These are phyloP conservation scores for Lachnum nothofagi DNA, from an alignment of 2,329 filamentous ascomycete species.

Conservation along the genomic window DNA sequence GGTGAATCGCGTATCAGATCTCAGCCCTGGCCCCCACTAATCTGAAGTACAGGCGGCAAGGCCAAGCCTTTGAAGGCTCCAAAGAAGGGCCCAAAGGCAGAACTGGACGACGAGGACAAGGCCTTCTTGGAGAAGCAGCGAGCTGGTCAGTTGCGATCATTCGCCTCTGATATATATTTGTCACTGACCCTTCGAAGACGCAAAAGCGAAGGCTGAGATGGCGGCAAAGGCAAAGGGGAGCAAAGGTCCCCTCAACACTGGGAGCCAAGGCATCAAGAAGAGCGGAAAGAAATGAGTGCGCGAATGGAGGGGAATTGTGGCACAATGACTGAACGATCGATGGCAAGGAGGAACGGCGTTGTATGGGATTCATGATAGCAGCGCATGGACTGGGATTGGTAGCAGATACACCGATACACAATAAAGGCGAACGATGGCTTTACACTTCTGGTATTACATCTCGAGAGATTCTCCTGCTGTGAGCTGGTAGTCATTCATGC, in stretches of 20 bases:
- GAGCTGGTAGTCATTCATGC: too few relatives aligned
- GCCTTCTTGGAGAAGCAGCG: conserved; percentile 79
- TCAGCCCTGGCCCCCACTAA: conserved; percentile 13
- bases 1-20: conserved; percentile 38
- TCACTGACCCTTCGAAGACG: conserved; percentile 47
- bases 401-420: neutral
- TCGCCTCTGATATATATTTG: neutral
- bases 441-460: neutral
- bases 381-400: neutral
- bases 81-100: conserved; percentile 72
- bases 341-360: conserved; percentile 11
- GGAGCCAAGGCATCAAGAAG: conserved; percentile 91
- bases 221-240: conserved; percentile 69
- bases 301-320: neutral
- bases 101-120: conserved; percentile 81
- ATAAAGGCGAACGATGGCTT: neutral
- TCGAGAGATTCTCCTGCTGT: too few relatives aligned
- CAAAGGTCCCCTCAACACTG: conserved; percentile 83
- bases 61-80: conserved; percentile 79
- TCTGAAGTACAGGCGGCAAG: conserved; percentile 61
- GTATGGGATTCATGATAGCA: conserved; percentile 5
- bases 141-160: conserved; percentile 57
- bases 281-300: conserved; percentile 79
- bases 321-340: neutral
- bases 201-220: conserved; percentile 80